Evolutionary conservation across 225 moss, liverwort and hornwort genomes (phyloP), one percentile per base, ranked within the genome.

Genomic region (Polytrichum commune): DNA sequence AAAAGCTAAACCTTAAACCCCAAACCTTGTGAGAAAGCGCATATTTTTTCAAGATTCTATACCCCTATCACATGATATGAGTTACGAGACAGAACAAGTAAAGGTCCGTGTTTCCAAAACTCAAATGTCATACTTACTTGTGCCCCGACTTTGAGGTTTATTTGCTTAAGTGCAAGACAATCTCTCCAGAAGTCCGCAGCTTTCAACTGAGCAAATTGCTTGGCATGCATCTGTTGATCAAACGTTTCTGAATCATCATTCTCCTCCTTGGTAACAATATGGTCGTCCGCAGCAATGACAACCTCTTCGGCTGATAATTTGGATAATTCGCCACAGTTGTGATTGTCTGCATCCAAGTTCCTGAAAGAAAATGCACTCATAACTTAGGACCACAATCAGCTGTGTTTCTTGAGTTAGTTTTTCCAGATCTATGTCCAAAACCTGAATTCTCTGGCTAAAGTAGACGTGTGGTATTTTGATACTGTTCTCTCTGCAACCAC

Each of bases 141-240:
- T 38, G 95, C 90, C 38, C 89, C 95, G 26, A 76, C 73, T 80
- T 90, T 95, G 73, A 95, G 62, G 38, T 71, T 88, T 13, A 92
- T 55, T 30, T 83, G 61, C 19, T 32, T 27, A 13, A 73, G 81
- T 24, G 90, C 95, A 65, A 62, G 54, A 74, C 87, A 92, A n/a
- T 75, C 76, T 63, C 74, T 81, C 89, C 87, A 92, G 62, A 90
- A 95, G 1, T 82, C 75, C 54, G 84, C 85, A 53, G 33, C 53
- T 24, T 35, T 29, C 57, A 92, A 84, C 29, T 84, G 77, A 7
- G 24, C 57, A 32, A 3, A 32, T 70, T 92, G 90, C 69, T 55
- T 46, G 63, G 79, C 25, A 64, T 79, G 85, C 62, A 64, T 73
- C 64, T 30, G 54, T 24, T 32, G 55, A 69, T 77, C 18, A 71